Base-by-base conservation (phyloP, 305 asterid genomes). In the Ajuga reptans region DNA sequence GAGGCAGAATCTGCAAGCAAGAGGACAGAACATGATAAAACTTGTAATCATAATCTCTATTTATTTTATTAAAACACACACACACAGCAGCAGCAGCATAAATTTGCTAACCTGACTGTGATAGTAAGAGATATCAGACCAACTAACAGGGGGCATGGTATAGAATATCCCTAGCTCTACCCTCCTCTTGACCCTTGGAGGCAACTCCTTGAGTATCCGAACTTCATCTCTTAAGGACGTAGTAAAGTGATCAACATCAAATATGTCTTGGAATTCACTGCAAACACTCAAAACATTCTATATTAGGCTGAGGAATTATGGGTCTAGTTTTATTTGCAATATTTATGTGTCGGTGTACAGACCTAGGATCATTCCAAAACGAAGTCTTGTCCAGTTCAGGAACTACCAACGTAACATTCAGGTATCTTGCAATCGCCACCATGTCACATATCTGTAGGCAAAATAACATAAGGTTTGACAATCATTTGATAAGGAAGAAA, bases 281-380 rank as follows among this genome's bases (percentile, higher is more conserved):
- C 81, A 80, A 61, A 21, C 70, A 69, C 34, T 36, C 55, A 70
- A 56, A 72, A 14, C 57, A 53, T 50, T 41, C 24, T 16, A 4
- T 17, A 50, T 67, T 27, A 62, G 60, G 66, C 36, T 12, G 21
- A 16, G 24, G 24, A 31, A 31, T 31, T 3, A 31, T 3, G 6
- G 4, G 36, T 31, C 4, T 3, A 31, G 1, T 31, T 31, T 31
- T 31, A 3, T 31, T 31, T 47, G 47, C 21, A 45, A n/a, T 41
- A 21, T 8, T 33, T 37, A 16, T 39, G 36, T 49, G n/a, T 55
- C 3, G 2, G 42, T 0, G 33, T 66, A 71, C 86, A 45, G n/a
- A 89, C 96, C 96, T 92, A 41, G 94, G 95, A 73, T 92, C 98
- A 59, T 87, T 88, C 98, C 98, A 92, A 69, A 92, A 92, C 7